These are phyloP conservation scores for Cryptomeria japonica DNA, from an alignment of 75 land plant genomes.

Conservation along the genomic window DNA sequence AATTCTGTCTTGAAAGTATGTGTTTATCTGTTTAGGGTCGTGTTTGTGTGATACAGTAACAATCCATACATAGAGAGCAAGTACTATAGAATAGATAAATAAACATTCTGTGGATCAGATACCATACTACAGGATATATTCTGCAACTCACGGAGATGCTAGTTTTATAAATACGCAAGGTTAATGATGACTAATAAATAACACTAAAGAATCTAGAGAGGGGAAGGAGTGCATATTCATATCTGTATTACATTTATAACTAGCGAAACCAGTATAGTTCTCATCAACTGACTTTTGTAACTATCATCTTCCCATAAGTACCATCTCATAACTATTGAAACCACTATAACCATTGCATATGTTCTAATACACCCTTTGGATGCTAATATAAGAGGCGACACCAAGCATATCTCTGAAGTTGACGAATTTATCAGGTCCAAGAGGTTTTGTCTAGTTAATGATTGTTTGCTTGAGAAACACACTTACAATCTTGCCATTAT, in stretches of 20 bases:
- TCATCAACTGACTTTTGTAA: background rate
- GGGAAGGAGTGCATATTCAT: background rate
- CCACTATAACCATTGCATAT: background rate
- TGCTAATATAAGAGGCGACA: background rate
- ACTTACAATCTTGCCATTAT: background rate
- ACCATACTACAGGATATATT: background rate
- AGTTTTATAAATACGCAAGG: background rate
- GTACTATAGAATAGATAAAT: background rate
- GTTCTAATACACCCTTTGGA: background rate
- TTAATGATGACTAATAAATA: background rate
- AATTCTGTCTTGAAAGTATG: background rate
- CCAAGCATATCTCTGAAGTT: background rate
- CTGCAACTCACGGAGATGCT: background rate
- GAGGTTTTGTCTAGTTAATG: background rate
- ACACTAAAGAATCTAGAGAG: background rate
- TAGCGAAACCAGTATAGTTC: background rate
- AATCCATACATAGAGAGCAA: background rate
- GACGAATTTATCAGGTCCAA: background rate
- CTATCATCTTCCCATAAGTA: background rate
- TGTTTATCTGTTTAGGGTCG: background rate
- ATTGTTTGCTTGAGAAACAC: background rate
- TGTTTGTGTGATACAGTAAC: background rate
- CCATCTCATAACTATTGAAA: background rate
- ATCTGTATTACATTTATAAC: background rate
- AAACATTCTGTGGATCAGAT: background rate